These are phyloP conservation scores for Nigrospora sphaerica DNA, from an alignment of 2,329 filamentous ascomycete genomes.

Conservation along the genomic window DNA sequence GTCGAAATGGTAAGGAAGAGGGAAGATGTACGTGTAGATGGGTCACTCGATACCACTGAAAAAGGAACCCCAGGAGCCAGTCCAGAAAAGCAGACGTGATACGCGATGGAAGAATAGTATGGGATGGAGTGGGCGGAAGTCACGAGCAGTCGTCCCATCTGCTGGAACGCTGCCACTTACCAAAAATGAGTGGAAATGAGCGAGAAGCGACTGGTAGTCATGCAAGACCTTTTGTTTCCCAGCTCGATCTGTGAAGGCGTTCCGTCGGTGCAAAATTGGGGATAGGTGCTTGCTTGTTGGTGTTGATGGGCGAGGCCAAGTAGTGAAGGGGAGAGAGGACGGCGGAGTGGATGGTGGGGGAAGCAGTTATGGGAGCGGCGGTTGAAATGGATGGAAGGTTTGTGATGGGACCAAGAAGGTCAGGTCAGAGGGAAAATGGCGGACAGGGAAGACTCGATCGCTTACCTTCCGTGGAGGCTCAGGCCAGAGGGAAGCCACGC, in stretches of 20 bases:
- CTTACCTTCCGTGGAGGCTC: no score
- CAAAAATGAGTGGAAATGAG: slow-evolving; percentile 16
- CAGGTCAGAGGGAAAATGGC: no score
- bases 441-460: no score
- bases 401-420: neutral
- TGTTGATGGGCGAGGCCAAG: no score
- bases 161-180: slow-evolving; percentile 8
- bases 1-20: neutral
- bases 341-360: neutral
- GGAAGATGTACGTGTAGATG: neutral
- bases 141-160: neutral
- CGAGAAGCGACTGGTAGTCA: slow-evolving; percentile 29
- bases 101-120: neutral
- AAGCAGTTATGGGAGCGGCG: neutral
- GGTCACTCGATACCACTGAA: neutral
- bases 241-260: slow-evolving; percentile 16
- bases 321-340: neutral
- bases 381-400: neutral
- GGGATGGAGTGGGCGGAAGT: neutral
- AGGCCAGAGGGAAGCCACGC: no score
- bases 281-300: neutral
- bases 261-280: slow-evolving; percentile 7
- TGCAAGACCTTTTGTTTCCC: slow-evolving; percentile 23
- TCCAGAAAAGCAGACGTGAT: neutral
- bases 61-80: neutral